Base-by-base conservation (phyloP, 2,329 filamentous ascomycete species). In the Aspergillus quadrilineatus region DNA sequence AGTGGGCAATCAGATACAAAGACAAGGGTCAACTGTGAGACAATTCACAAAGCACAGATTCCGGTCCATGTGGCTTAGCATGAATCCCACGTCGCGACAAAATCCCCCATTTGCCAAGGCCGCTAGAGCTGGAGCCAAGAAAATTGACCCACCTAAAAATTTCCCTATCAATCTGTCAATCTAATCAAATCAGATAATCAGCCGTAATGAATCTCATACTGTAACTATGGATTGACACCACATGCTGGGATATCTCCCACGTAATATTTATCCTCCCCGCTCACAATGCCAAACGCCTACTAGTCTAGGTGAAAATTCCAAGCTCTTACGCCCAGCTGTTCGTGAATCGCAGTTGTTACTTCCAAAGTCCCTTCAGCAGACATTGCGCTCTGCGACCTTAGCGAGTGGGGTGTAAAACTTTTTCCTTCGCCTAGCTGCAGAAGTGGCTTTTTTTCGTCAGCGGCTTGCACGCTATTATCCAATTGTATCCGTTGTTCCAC, bases 181-280 rank as follows among this genome's bases (percentile, higher is more conserved):
- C 61, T 60, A 51, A 43, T 43, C 48, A 37, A 55, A 60, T 58
- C 52, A 51, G 55, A 57, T 58, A 53, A 34, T 51, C 22, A 15
- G 49, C 22, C 12, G 41, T 28, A 53, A 15, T 3, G 8, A 30
- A n/a, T 49, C 34, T 15, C 17, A 14, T 37, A 12, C 34, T 22
- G 22, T 22, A 22, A 22, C 22, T 22, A 22, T 22, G 22, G 22
- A 22, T 22, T 22, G 3, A 22, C 22, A 22, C 22, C 26, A 28
- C 26, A 6, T 4, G 26, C 26, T 28, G 26, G 26, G 26, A 5
- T 28, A 6, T 28, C 26, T 28, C 1, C 26, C 26, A 28, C 26
- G 26, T 28, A 28, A 28, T 28, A 22, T 22, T 22, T 22, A 22
- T 22, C 22, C 22, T 22, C 22, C 22, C 22, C 22, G 3, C 22